Base-by-base conservation (phyloP, 78 protist genomes). In the slime mould (Dictyostelium discoideum) region DNA sequence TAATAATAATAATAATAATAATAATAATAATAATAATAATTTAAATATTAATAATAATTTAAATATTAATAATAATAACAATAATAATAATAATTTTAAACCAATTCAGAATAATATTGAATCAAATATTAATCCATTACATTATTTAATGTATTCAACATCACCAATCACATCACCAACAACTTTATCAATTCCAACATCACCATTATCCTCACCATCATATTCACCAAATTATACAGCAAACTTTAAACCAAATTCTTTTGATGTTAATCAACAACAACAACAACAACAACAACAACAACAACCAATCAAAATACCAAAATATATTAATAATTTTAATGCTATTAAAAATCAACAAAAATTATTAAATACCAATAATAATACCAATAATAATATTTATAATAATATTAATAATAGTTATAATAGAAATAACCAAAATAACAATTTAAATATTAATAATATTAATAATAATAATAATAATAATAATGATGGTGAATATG, bases 251-350 rank as follows among this genome's bases (percentile, higher is more conserved):
- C 26, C 86, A 82, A 22, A 22, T 18, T 80, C 85, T 0, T 46
- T 44, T 39, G 40, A 39, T 76, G 40, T 80, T 46, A 18, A 46
- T 22, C 67, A 80, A 32, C 84, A 77, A 77, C 57, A 77, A 14
- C 82, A 76, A 76, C 82, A 76, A 76, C 54, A 76, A 40, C 83
- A 78, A 78, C 84, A 78, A 78, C 84, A 40, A 42, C 84, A 74
- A 76, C 48, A 20, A 20, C 69, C n/a, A 60, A 16, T 26, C 18
- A 60, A 72, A 14, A n/a, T 60, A 16, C 69, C 69, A 60, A 60
- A 32, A 37, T 39, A 76, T 39, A 37, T 26, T 76, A 29, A 32
- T 76, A n/a, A 76, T 32, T 76, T 26, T 76, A 29, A 76, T 76
- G 10, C n/a, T 32, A 37, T 26, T 76, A 29, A 76, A 26, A 76